Conservation (phyloP, 352 stramenopile species). For the Globisporangium paroecandrum region DNA sequence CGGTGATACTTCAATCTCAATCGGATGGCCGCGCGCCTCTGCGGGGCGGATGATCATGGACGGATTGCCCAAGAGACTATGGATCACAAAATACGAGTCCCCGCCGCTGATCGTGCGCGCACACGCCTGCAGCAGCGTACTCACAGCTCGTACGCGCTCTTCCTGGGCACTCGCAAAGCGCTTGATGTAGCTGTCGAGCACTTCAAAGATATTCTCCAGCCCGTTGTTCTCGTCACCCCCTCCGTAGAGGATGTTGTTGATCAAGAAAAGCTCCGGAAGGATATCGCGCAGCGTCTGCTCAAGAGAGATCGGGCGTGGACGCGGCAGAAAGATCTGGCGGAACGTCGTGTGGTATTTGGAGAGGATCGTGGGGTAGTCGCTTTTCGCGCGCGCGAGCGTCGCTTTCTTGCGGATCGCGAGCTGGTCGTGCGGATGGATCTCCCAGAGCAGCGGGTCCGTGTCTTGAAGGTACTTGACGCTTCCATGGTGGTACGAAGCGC, state of each 20-base stretch:
- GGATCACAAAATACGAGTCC: constrained; percentile 82
- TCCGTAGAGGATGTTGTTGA: constrained; percentile 77
- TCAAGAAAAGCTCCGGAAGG: constrained; percentile 67
- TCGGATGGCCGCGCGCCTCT: constrained; percentile 60
- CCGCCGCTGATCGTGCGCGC: constrained; percentile 73
- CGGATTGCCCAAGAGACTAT: constrained; percentile 65
- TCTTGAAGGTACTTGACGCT: constrained; percentile 80
- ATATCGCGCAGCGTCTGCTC: constrained; percentile 80
- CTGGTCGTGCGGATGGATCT: constrained; percentile 79
- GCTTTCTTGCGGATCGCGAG: constrained; percentile 70
- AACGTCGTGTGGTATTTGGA: constrained; percentile 59
- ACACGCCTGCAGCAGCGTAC: constrained; percentile 65
- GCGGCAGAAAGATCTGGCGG: constrained; percentile 66
- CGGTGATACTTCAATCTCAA: constrained; percentile 66
- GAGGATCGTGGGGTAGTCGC: constrained; percentile 70
- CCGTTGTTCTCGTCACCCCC: constrained; percentile 60
- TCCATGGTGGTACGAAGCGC: constrained; percentile 53
- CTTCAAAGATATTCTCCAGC: constrained; percentile 79
- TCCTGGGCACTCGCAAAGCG: constrained; percentile 56
- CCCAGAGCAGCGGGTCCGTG: constrained; percentile 77
- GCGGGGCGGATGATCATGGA: constrained; percentile 74
- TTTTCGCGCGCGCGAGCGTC: constrained; percentile 37
- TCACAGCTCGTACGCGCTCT: constrained; percentile 65
- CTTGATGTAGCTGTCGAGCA: constrained; percentile 69
- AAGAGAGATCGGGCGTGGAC: constrained; percentile 65